Percentiles rank a stretch among this genome's conserved stretches.
Evolutionary conservation across 306 rosid genomes (phyloP).

Genomic region (Carpinus fangiana): DNA sequence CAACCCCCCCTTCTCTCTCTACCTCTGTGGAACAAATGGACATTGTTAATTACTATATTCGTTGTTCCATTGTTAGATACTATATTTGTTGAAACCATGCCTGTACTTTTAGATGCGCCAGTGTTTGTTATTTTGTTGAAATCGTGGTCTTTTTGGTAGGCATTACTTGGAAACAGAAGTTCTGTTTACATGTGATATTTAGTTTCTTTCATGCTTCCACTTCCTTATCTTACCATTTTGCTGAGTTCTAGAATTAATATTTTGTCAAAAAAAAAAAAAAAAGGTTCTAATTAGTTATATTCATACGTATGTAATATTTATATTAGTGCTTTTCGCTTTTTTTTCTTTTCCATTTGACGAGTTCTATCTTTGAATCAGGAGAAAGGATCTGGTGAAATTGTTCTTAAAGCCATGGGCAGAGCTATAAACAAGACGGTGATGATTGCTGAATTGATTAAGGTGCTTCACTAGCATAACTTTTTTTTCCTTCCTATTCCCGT

Average conservation of each 20-base stretch:
- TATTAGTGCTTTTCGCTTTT: background rate
- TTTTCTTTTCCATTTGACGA: background rate
- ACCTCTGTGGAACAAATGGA: background rate
- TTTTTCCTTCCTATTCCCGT: background rate
- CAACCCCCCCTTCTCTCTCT: background rate
- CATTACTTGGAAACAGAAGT: background rate
- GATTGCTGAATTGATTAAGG: conserved; percentile 70
- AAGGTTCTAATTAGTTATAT: background rate
- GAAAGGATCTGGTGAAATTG: conserved; percentile 70
- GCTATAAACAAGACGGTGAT: conserved; percentile 87
- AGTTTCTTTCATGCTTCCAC: background rate
- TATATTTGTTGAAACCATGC: no score
- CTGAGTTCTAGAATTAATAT: background rate
- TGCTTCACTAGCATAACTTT: background rate
- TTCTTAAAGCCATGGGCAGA: conserved; percentile 92
- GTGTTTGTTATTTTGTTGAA: background rate
- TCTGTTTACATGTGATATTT: background rate
- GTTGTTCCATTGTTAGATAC: no score
- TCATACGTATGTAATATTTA: background rate
- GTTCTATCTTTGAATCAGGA: conserved; percentile 48
- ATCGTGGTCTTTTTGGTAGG: background rate
- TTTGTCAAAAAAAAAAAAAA: background rate
- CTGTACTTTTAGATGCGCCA: background rate
- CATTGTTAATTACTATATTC: no score
- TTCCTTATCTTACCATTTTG: background rate